Evolutionary conservation across 164 flowering plant species (phyloP).

Genomic region (Liriodendron chinense): DNA sequence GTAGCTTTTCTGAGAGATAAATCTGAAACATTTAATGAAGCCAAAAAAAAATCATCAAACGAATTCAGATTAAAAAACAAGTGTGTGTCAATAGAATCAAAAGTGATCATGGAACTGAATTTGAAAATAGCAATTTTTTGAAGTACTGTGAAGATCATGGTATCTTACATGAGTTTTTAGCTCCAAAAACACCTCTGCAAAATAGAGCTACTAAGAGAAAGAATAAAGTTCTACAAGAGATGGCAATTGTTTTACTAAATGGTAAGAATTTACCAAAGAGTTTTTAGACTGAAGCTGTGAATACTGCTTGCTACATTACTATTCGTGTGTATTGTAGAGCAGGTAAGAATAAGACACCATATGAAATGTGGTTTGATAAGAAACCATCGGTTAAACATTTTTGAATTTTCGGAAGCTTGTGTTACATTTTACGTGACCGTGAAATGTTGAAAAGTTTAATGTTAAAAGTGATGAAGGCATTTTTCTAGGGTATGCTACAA

Average conservation of each 20-base stretch:
- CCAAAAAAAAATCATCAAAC: neutral
- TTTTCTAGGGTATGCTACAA: neutral
- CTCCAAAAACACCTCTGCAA: neutral
- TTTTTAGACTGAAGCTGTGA: neutral
- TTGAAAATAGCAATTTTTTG: neutral
- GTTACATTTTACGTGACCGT: neutral
- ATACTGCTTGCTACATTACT: neutral
- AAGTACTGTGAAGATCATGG: neutral
- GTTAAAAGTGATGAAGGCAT: neutral
- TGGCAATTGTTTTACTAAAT: neutral
- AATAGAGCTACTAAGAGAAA: neutral
- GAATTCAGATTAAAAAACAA: too few relatives aligned
- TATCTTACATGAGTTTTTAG: neutral
- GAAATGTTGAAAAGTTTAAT: neutral
- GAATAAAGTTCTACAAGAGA: neutral
- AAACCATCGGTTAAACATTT: neutral
- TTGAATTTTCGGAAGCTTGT: neutral
- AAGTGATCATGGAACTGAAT: neutral
- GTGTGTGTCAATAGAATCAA: neutral
- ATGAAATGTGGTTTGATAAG: neutral
- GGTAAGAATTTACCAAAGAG: neutral
- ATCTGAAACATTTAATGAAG: neutral
- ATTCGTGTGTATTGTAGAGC: neutral
- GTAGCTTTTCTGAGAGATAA: neutral
- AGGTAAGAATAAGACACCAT: neutral